Base-by-base conservation (phyloP, 345 rosid species). In the Tarenaya hassleriana region DNA sequence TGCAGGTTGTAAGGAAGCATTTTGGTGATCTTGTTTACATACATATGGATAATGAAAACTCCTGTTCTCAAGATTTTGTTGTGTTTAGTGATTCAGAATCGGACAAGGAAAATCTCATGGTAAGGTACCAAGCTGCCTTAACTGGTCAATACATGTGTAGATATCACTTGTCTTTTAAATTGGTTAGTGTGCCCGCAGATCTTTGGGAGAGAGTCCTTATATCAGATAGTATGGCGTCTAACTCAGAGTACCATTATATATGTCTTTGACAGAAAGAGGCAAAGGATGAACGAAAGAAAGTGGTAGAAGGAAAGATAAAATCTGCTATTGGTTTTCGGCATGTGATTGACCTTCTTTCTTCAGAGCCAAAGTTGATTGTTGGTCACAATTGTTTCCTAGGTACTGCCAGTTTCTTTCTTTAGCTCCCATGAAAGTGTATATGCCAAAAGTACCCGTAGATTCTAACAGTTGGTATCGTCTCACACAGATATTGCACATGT, bases 301-400 rank as follows among this genome's bases (percentile, higher is more conserved):
- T 27, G 16, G 79, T 68, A 35, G 74, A 83, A 76, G 67, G 42
- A 68, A 83, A 73, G 61, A 79, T 92, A 61, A 68, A 69, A 49
- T 70, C 73, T 56, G 83, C 95, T 32, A 54, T 78, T 18, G 98
- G 98, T 52, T 83, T 92, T 64, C 95, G 94, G 51, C 91, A 75
- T 61, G 88, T 92, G 62, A 83, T 92, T 58, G 98, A 92, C 53
- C 73, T 85, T 33, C 88, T 92, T 66, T 75, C 95, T 52, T 81
- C 88, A 0, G 90, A 79, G 61, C 29, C 78, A 59, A 92, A 85
- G 84, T 77, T 85, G 73, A 77, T 92, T 38, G 83, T 92, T 45
- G 95, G 98, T 65, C 95, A 92, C 62, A 88, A 92, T 70, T 92
- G 95, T 63, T 76, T 92, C 71, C 74, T 92, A 13, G 96, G 96